These are phyloP conservation scores for Botrytis galanthina DNA, from an alignment of 2,329 filamentous ascomycete genomes.

Conservation along the genomic window DNA sequence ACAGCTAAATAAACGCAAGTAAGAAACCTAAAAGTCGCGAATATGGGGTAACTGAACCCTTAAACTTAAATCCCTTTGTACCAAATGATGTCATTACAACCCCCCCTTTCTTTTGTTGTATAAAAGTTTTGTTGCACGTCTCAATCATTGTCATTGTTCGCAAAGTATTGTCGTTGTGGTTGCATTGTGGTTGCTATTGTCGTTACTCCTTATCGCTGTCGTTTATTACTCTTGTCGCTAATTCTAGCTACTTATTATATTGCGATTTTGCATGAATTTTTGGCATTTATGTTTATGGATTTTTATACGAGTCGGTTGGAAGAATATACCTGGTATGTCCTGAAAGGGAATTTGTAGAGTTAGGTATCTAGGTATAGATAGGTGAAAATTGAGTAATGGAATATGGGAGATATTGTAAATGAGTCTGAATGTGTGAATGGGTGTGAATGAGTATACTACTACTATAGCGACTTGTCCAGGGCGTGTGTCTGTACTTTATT, in stretches of 20 bases:
- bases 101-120: too few relatives aligned
- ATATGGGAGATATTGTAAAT: too few relatives aligned
- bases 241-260: not conserved
- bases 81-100: not conserved
- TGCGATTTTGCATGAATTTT: not conserved
- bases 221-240: not conserved
- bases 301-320: not conserved
- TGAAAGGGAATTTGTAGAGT: not conserved
- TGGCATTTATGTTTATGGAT: not conserved
- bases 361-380: not conserved
- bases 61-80: too few relatives aligned
- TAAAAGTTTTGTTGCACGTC: not conserved
- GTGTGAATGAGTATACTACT: not conserved
- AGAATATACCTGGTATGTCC: too few relatives aligned
- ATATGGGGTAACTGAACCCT: too few relatives aligned
- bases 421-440: not conserved
- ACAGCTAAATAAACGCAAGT: not conserved
- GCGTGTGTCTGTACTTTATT: not conserved
- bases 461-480: not conserved
- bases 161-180: not conserved
- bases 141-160: not conserved
- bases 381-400: too few relatives aligned
- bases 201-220: too few relatives aligned
- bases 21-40: too few relatives aligned
- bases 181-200: too few relatives aligned